A percentile compares a stretch with the other conserved stretches of the same genome.
phyloP scores from a whole-genome alignment of 495 filamentous ascomycete species.

The Aspergillus avenaceus region DNA sequence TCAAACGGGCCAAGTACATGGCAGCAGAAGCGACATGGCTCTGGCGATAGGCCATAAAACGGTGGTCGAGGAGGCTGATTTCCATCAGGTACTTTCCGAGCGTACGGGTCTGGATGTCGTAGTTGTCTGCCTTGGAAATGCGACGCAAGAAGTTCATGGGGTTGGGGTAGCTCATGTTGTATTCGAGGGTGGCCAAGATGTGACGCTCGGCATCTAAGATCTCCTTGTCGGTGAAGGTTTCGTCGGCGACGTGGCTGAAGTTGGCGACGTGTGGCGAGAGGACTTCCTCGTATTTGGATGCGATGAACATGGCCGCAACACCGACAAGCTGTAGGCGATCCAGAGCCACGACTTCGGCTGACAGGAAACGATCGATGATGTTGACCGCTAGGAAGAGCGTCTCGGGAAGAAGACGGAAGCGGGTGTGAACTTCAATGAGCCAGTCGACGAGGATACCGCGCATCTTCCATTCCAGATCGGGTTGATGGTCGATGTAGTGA shows the following conservation, averaged over 20 bases:
- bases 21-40: constrained; percentile 87
- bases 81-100: constrained; percentile 98
- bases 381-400: constrained; percentile 96
- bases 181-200: constrained; percentile 83
- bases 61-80: constrained; percentile 90
- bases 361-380: constrained; percentile 96
- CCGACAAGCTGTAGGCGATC: constrained; percentile 95
- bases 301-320: constrained; percentile 97
- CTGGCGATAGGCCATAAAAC: constrained; percentile 80
- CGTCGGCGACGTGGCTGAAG: constrained; percentile 94
- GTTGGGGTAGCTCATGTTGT: constrained; percentile 97
- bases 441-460: constrained; percentile 96
- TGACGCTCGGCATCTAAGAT: constrained; percentile 97
- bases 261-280: constrained; percentile 94
- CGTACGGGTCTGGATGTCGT: constrained; percentile 95
- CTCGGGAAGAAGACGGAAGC: constrained; percentile 95
- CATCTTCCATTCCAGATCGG: constrained; percentile 96
- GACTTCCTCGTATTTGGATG: constrained; percentile 97
- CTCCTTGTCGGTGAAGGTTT: constrained; percentile 92
- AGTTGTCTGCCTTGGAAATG: constrained; percentile 97
- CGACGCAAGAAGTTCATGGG: constrained; percentile 99
- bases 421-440: constrained; percentile 96
- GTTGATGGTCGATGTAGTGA: constrained; percentile 89
- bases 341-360: constrained; percentile 85
- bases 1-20: constrained; percentile 91